These are phyloP conservation scores for Cladosporium sp. DNA, from an alignment of 2,329 filamentous ascomycete species.

Conservation along the genomic window DNA sequence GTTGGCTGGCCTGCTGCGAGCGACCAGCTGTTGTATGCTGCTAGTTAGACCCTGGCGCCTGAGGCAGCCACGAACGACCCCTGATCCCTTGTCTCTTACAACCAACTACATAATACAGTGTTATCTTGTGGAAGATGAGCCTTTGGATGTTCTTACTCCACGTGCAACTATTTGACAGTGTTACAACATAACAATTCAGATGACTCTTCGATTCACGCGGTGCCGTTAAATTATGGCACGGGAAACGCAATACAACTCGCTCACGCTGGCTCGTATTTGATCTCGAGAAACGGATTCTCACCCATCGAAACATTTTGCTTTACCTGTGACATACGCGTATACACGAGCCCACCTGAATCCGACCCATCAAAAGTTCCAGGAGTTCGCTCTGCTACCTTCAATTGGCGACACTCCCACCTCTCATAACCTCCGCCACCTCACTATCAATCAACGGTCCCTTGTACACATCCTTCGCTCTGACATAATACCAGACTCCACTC, in stretches of 20 bases:
- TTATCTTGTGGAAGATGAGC: neutral
- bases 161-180: neutral
- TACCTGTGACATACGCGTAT: too few species aligned
- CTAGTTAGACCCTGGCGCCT: constrained; percentile 2
- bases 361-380: too few species aligned
- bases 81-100: neutral
- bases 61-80: constrained; percentile 1
- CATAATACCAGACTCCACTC: constrained; percentile 39
- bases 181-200: too few species aligned
- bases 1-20: constrained; percentile 1
- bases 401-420: constrained; percentile 23
- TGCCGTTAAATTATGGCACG: too few species aligned
- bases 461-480: constrained; percentile 40
- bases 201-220: too few species aligned
- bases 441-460: constrained; percentile 41
- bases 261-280: too few species aligned
- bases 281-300: too few species aligned
- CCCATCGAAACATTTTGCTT: too few species aligned
- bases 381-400: neutral
- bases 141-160: neutral
- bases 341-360: neutral
- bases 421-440: constrained; percentile 34
- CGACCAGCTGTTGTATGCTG: constrained; percentile 4
- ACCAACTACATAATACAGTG: neutral
- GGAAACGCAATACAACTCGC: too few species aligned